Evolutionary conservation across 768 basidiomycete species (phyloP), one percentile per base, ranked within the genome.

Genomic region (Mycena belliarum): DNA sequence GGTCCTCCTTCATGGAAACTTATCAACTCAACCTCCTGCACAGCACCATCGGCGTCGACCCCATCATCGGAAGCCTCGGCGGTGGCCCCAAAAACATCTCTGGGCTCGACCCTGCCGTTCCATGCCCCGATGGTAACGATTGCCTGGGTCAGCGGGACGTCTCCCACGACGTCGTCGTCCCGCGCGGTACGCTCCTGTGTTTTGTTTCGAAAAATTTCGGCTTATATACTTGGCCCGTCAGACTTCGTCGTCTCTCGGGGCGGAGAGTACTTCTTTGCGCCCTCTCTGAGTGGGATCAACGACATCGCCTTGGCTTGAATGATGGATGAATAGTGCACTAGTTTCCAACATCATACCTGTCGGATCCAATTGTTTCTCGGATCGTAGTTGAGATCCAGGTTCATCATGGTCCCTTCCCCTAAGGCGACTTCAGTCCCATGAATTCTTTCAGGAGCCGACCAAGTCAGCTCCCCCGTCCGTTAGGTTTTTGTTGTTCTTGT

Each of bases 21-120:
- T 14, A 8, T 10, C 8, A 16, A 6, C 52, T 54, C 7, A 54
- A 5, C 26, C 16, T 21, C 28, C 14, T 5, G n/a, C n/a, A 12
- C 50, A 54, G 49, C 20, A 60, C 63, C 12, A 20, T 58, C 16
- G 63, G 63, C 8, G 60, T 65, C 23, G 63, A 65, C 37, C 63
- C 63, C 4, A 64, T 61, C 9, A 64, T 64, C 21, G 63, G 63
- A 1, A 44, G 55, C 15, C 32, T 49, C 15, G 42, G 44, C 3
- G 49, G 56, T 11, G 52, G 49, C 12, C 52, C 63, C 14, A 55
- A 55, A 26, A 50, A 51, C 18, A 61, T 64, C 26, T 55, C 52
- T 7, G 63, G 63, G 15, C 52, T 64, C 7, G 57, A 64, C 41
- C 63, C 63, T 4, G 26, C 40, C 32, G 49, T 57, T n/a, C 50